Evolutionary conservation across 2,329 filamentous ascomycete genomes (phyloP).

Genomic region (Nemania sp.): DNA sequence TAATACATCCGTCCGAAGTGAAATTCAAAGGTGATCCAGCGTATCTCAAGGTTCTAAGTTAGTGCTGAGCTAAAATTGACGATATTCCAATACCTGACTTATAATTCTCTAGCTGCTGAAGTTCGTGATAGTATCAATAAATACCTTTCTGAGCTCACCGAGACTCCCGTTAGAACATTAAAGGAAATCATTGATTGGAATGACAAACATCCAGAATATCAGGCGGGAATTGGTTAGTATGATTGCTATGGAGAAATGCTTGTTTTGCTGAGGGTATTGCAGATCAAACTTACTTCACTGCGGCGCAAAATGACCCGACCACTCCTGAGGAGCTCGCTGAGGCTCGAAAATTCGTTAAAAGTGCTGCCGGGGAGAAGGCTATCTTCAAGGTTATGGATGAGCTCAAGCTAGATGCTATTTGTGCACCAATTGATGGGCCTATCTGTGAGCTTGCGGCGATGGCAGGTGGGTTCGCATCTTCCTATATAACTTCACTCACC

Average conservation of each 20-base stretch:
- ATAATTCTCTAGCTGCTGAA: not conserved
- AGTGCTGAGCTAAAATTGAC: not conserved
- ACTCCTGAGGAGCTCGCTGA: not conserved
- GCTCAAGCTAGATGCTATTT: not conserved
- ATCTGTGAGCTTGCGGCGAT: not conserved
- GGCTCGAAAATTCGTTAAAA: not conserved
- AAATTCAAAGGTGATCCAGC: not conserved
- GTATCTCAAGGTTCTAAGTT: not conserved
- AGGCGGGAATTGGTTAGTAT: not conserved
- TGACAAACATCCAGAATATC: not conserved
- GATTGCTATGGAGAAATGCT: not conserved
- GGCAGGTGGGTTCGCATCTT: not conserved
- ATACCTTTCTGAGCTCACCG: not conserved
- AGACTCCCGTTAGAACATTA: not conserved
- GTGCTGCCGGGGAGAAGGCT: not conserved
- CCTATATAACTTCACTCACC: not conserved
- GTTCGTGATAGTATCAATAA: not conserved
- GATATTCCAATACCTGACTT: not conserved
- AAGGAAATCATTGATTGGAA: not conserved
- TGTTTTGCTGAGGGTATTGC: not conserved
- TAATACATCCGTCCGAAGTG: not conserved
- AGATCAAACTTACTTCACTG: not conserved
- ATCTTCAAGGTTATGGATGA: not conserved
- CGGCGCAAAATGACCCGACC: not conserved
- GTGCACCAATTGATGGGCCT: not conserved